Percentiles rank a stretch among this genome's conserved stretches.
Conservation (phyloP, 371 early-diverging fungal species). For the Circinella minor region DNA sequence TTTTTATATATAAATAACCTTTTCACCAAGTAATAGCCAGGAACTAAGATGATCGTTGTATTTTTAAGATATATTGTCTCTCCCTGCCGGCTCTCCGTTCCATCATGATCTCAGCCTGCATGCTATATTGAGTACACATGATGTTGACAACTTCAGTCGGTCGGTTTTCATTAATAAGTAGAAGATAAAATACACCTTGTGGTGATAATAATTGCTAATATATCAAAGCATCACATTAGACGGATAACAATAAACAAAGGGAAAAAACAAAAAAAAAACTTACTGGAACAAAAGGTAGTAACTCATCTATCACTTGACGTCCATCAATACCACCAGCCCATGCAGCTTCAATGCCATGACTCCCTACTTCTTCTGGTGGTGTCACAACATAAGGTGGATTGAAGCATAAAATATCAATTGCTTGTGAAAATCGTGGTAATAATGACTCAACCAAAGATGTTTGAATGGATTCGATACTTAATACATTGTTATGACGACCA, state of each 20-base stretch:
- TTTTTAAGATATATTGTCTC: constrained; percentile 59
- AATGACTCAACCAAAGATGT: constrained; percentile 64
- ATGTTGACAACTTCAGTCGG: constrained; percentile 80
- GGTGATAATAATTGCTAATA: constrained; percentile 67
- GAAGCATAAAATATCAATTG: constrained; percentile 86
- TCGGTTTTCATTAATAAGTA: constrained; percentile 89
- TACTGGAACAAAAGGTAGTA: constrained; percentile 77
- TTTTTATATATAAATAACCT: not conserved
- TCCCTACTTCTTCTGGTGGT: constrained; percentile 74
- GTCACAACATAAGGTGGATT: constrained; percentile 95
- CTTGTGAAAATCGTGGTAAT: constrained; percentile 53
- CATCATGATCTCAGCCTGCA: constrained; percentile 47
- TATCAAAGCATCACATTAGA: too few species aligned
- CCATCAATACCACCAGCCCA: constrained; percentile 97
- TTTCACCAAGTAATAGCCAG: not conserved
- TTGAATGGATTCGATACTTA: constrained; percentile 59
- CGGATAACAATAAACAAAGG: too few species aligned
- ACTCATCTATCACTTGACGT: constrained; percentile 86
- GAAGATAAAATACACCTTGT: constrained; percentile 83
- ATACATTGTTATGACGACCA: constrained; percentile 55
- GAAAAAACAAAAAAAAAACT: constrained; percentile 2
- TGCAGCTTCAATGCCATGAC: constrained; percentile 77
- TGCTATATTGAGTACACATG: constrained; percentile 45
- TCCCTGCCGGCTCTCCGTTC: constrained; percentile 65
- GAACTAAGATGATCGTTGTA: constrained; percentile 27